phyloP scores from a whole-genome alignment of 768 basidiomycete genomes.

The Leccinellum luteum region DNA sequence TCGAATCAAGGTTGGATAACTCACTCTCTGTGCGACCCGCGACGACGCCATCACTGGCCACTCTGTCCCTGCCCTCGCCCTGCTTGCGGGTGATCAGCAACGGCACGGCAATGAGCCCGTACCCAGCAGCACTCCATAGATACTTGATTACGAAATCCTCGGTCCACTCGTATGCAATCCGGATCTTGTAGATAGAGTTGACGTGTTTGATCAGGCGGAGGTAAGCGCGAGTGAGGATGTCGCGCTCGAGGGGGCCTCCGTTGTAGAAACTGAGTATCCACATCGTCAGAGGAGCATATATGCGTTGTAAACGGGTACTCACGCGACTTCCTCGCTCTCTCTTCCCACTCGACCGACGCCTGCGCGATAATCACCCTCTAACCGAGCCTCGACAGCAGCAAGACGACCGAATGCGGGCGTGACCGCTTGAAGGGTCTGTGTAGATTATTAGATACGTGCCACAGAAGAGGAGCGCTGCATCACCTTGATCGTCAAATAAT shows the following conservation, averaged over 20 bases:
- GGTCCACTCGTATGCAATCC: conserved; percentile 92
- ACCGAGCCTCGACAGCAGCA: conserved; percentile 80
- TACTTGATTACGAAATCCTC: conserved; percentile 98
- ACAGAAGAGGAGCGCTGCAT: not conserved
- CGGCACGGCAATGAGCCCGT: conserved; percentile 88
- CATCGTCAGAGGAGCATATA: not conserved
- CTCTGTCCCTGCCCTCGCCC: conserved; percentile 5
- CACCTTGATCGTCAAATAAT: conserved; percentile 73
- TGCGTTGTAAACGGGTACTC: conserved; percentile 30
- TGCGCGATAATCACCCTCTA: conserved; percentile 89
- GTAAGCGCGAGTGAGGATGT: conserved; percentile 79
- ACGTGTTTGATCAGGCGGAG: conserved; percentile 80
- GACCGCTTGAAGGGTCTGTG: conserved; percentile 65
- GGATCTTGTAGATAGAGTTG: conserved; percentile 92
- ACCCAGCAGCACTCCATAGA: conserved; percentile 80
- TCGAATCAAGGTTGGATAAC: conserved; percentile 4
- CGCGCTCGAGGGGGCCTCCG: conserved; percentile 78
- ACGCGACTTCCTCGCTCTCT: conserved; percentile 93
- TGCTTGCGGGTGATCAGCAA: conserved; percentile 63
- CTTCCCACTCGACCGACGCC: conserved; percentile 84
- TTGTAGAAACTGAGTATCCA: conserved; percentile 72
- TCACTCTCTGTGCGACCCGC: conserved; percentile 51
- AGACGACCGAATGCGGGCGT: conserved; percentile 92
- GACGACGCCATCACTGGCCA: conserved; percentile 33
- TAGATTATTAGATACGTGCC: not conserved